Percentiles rank a stretch among this genome's conserved stretches.
phyloP scores from a whole-genome alignment of 2,329 filamentous ascomycete genomes.

The Neurospora sp. region DNA sequence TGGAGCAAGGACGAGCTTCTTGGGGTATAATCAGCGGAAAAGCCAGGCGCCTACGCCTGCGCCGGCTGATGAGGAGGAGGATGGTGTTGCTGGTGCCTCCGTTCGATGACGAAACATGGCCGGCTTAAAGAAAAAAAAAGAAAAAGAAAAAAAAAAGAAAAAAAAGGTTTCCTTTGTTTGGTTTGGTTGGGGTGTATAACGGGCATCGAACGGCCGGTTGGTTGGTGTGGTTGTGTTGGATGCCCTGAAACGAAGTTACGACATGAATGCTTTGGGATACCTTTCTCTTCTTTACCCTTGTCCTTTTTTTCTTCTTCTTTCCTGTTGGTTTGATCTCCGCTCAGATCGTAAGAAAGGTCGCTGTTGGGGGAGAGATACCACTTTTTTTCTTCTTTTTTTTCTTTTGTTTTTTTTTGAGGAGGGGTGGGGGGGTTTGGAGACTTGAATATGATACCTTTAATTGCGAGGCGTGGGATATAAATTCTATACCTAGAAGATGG shows the following conservation, averaged over 20 bases:
- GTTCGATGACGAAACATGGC: neutral
- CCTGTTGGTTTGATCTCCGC: neutral
- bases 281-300: neutral
- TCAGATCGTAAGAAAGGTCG: neutral
- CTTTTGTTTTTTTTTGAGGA: neutral
- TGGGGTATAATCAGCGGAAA: conserved; percentile 34
- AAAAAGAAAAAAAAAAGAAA: neutral
- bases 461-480: neutral
- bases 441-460: neutral
- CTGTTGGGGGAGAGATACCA: neutral
- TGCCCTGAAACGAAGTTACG: neutral
- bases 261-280: neutral
- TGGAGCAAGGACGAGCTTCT: conserved; percentile 39
- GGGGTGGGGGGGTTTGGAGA: neutral
- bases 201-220: neutral
- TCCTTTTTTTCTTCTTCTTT: neutral
- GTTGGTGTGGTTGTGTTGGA: neutral
- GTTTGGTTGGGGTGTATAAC: neutral
- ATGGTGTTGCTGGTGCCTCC: conserved; percentile 14
- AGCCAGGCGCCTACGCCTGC: conserved; percentile 13
- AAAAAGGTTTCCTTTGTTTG: conserved; percentile 1
- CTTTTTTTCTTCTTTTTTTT: neutral
- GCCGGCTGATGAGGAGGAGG: conserved; percentile 15
- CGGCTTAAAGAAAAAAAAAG: neutral
- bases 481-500: neutral